Evolutionary conservation across 2,329 filamentous ascomycete genomes (phyloP), one percentile per base, ranked within the genome.

Genomic region (Pseudogymnoascus destructans): DNA sequence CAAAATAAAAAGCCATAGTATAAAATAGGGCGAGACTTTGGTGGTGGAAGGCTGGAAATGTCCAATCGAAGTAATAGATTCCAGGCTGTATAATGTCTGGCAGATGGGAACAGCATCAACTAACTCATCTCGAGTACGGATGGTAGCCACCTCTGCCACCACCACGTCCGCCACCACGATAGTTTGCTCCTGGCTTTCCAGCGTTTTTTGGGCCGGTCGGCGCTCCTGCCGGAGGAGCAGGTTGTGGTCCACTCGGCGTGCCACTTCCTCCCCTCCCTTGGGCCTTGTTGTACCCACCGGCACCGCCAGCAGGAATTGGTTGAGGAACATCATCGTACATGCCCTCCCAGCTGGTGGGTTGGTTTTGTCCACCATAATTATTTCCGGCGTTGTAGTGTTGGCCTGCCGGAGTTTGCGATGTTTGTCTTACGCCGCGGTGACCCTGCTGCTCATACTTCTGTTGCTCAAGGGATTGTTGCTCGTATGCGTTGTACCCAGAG

Each of bases 261-360:
- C 63, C 66, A 36, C 69, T 68, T 5, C 61, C 58, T 9, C 66
- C 63, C 38, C 66, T 62, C 11, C 61, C 67, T 33, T 55, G 52
- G 13, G 8, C 21, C 32, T 56, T 56, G 36, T 36, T 56, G 30
- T 38, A 35, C 61, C 73, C 72, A 61, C 75, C 71, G n/a, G 69
- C 73, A 56, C 77, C 76, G 52, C 75, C 78, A 21, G 63, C 62
- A 55, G 84, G 79, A 65, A 85, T 84, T 4, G 89, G 89, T 69
- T 92, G 89, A 13, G 90, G 91, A 1, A 91, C 88, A 70, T 96
- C 92, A 69, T 97, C 92, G 71, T 96, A 97, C 90, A 95, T 95
- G 67, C 92, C 92, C 71, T 97, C 92, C 90, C 91, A 96, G 38
- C 86, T 91, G 21, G 87, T 89, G n/a, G 86, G 86, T 13, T 30